A percentile compares a stretch with the other conserved stretches of the same genome.
Conservation (phyloP, 2,329 filamentous ascomycete species). For the Curvularia hawaiiensis region DNA sequence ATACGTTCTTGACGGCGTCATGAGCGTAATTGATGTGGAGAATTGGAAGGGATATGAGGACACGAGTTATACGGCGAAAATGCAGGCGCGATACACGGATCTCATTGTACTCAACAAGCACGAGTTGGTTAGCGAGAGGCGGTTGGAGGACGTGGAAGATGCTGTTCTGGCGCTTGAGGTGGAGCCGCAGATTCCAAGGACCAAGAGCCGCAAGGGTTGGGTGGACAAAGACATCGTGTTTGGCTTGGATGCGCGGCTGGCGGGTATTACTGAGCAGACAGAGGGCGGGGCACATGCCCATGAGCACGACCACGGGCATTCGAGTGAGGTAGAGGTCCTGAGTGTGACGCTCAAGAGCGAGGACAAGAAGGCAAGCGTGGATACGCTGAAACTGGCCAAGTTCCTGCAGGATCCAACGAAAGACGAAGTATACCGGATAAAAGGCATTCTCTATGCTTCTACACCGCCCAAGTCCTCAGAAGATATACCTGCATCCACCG, state of each 20-base stretch:
- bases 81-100: slow-evolving; percentile 90
- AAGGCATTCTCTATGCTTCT: slow-evolving; percentile 64
- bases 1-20: slow-evolving; percentile 83
- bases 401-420: slow-evolving; percentile 79
- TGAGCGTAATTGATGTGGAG: slow-evolving; percentile 90
- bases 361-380: slow-evolving; percentile 60
- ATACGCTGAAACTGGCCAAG: slow-evolving; percentile 59
- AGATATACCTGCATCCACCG: slow-evolving; percentile 34
- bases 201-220: slow-evolving; percentile 81
- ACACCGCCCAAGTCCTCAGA: slow-evolving; percentile 56
- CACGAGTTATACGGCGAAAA: slow-evolving; percentile 83
- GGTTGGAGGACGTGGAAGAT: slow-evolving; percentile 79
- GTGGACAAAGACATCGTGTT: slow-evolving; percentile 82
- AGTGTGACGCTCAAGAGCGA: slow-evolving; percentile 69
- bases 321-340: slow-evolving; percentile 86
- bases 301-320: slow-evolving; percentile 66
- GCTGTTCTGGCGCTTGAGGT: slow-evolving; percentile 80
- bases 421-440: slow-evolving; percentile 96
- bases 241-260: slow-evolving; percentile 83
- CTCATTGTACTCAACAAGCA: slow-evolving; percentile 93
- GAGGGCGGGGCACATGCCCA: slow-evolving; percentile 38
- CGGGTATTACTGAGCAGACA: slow-evolving; percentile 55
- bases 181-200: slow-evolving; percentile 73
- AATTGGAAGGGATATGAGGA: slow-evolving; percentile 95
- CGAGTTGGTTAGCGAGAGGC: slow-evolving; percentile 74